These are phyloP conservation scores for Cytospora mali DNA, from an alignment of 2,329 filamentous ascomycete genomes.

Conservation along the genomic window DNA sequence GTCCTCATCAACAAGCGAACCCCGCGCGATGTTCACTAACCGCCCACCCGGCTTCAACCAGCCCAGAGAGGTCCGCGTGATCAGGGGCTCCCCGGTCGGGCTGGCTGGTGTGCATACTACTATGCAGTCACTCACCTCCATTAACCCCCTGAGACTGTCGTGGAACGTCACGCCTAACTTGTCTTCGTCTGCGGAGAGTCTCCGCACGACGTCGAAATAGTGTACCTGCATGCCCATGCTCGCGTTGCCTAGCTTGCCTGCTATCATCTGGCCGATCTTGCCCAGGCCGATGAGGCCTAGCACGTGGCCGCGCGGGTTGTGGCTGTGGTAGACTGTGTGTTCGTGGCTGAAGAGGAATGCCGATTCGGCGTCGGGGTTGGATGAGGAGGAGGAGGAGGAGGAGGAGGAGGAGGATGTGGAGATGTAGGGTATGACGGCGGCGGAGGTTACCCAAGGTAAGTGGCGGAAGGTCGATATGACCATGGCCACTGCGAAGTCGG, in stretches of 20 bases:
- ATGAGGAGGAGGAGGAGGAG: slow-evolving; percentile 27
- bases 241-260: slow-evolving; percentile 53
- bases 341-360: slow-evolving; percentile 62
- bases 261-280: slow-evolving; percentile 65
- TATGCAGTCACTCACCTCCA: slow-evolving; percentile 59
- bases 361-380: slow-evolving; percentile 9
- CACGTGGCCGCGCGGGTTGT: slow-evolving; percentile 62
- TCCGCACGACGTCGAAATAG: slow-evolving; percentile 62
- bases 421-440: slow-evolving; percentile 49
- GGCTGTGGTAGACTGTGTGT: slow-evolving; percentile 59
- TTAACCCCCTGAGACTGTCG: slow-evolving; percentile 52
- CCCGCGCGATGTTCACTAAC: slow-evolving; percentile 68
- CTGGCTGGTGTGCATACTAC: slow-evolving; percentile 62
- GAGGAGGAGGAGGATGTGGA: not conserved
- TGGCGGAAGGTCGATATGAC: slow-evolving; percentile 71
- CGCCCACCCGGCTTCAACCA: slow-evolving; percentile 57
- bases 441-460: slow-evolving; percentile 64
- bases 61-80: slow-evolving; percentile 50
- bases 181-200: slow-evolving; percentile 46
- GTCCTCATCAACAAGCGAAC: slow-evolving; percentile 65
- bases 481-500: slow-evolving; percentile 70
- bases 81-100: slow-evolving; percentile 48
- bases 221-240: slow-evolving; percentile 69
- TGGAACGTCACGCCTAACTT: slow-evolving; percentile 53
- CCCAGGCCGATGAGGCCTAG: slow-evolving; percentile 73